Conservation (phyloP, 225 moss, liverwort and hornwort genomes). For the Neckera pumila region DNA sequence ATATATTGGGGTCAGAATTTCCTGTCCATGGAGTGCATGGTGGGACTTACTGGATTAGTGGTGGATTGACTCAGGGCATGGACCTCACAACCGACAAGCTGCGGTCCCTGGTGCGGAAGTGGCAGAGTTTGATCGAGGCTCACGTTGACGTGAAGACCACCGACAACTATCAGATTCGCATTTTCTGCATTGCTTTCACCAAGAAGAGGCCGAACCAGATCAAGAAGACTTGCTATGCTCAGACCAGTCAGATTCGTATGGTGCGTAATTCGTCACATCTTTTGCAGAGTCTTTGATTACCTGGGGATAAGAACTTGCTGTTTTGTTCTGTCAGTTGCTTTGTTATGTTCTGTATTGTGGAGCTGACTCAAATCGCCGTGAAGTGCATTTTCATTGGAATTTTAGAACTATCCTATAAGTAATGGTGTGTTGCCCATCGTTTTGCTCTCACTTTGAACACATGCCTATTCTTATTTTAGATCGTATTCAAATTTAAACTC, state of each 20-base stretch:
- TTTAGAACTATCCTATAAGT: neutral
- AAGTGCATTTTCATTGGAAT: neutral
- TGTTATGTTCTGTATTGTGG: neutral
- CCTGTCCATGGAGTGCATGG: neutral
- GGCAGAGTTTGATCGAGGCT: neutral
- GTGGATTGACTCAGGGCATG: slow-evolving; percentile 13
- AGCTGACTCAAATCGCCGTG: neutral
- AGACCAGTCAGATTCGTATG: slow-evolving; percentile 17
- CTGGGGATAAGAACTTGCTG: neutral
- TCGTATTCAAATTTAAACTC: neutral
- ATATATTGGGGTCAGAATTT: neutral
- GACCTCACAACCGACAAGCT: slow-evolving; percentile 38
- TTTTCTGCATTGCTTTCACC: slow-evolving; percentile 35
- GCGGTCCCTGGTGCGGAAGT: slow-evolving; percentile 22
- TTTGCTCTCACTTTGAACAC: neutral
- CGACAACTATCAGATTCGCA: slow-evolving; percentile 26
- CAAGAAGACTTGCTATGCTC: slow-evolving; percentile 32
- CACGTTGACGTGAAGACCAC: neutral
- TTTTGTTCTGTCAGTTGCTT: neutral
- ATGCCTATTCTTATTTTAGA: neutral
- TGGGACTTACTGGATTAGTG: neutral
- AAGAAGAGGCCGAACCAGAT: slow-evolving; percentile 43
- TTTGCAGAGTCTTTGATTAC: neutral
- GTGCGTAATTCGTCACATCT: neutral
- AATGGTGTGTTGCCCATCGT: neutral